Conservation (phyloP, 2,329 filamentous ascomycete genomes). For the Penicillium sp. region DNA sequence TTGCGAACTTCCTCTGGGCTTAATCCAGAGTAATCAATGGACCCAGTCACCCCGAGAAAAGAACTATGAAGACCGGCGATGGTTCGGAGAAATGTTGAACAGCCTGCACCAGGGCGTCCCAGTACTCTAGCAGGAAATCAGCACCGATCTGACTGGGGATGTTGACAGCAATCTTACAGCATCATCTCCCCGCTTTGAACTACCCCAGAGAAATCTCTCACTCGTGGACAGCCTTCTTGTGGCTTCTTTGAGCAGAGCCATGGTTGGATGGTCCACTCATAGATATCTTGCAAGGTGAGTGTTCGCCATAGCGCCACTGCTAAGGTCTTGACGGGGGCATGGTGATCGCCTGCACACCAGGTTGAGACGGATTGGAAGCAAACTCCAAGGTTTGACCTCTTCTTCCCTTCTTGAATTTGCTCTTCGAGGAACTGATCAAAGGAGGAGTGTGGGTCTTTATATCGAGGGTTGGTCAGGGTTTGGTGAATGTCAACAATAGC, state of each 20-base stretch:
- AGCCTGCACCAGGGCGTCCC: constrained; percentile 63
- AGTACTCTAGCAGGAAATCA: constrained; percentile 43
- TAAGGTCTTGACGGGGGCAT: constrained; percentile 61
- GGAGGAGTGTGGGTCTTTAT: constrained; percentile 51
- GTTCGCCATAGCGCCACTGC: constrained; percentile 67
- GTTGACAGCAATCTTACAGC: constrained; percentile 35
- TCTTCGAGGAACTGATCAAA: constrained; percentile 63
- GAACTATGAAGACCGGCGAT: constrained; percentile 60
- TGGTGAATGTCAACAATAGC: constrained; percentile 30
- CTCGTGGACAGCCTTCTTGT: constrained; percentile 47
- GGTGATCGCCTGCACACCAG: constrained; percentile 58
- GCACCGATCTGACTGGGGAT: background rate
- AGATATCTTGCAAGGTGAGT: constrained; percentile 64
- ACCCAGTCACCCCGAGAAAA: constrained; percentile 59
- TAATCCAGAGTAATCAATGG: constrained; percentile 64
- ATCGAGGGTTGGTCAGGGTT: constrained; percentile 24
- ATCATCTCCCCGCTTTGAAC: constrained; percentile 63
- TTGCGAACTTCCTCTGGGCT: constrained; percentile 57
- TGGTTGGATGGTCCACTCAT: constrained; percentile 51
- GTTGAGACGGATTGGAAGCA: constrained; percentile 67
- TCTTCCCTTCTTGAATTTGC: constrained; percentile 58
- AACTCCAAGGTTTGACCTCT: constrained; percentile 66
- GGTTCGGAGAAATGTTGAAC: constrained; percentile 65
- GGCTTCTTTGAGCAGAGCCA: constrained; percentile 41
- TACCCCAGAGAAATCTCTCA: constrained; percentile 60